Evolutionary conservation across 164 flowering plant species (phyloP).

Genomic region (Stephania yunnanensis): DNA sequence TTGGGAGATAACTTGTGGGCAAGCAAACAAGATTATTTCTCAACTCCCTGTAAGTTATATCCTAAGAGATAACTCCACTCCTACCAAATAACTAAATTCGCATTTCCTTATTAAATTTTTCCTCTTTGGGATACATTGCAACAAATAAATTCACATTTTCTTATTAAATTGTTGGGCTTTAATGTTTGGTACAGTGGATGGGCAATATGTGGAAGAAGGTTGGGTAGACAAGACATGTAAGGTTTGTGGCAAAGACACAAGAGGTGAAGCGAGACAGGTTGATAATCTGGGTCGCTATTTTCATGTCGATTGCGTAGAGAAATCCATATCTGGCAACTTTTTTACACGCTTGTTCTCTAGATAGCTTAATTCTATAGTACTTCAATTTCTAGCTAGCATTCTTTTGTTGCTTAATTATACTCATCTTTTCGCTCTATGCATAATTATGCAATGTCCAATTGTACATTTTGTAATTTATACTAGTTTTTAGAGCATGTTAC

Average conservation of each 20-base stretch:
- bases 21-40: no score
- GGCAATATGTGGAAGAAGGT: conserved; percentile 86
- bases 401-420: background rate
- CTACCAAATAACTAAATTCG: no score
- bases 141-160: no score
- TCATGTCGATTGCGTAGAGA: conserved; percentile 70
- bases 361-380: background rate
- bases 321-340: conserved; percentile 70
- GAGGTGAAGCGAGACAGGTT: conserved; percentile 44
- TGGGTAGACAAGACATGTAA: conserved; percentile 97
- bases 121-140: no score
- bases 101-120: no score
- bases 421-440: background rate
- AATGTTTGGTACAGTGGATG: conserved; percentile 52
- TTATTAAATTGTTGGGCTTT: no score
- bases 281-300: conserved; percentile 67
- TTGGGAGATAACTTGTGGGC: no score
- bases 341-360: conserved; percentile 67
- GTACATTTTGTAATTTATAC: background rate
- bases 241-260: conserved; percentile 86
- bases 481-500: background rate
- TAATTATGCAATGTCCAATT: background rate
- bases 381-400: background rate
- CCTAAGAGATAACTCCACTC: no score
- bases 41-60: no score